These are phyloP conservation scores for Parastagonospora avenae DNA, from an alignment of 2,329 filamentous ascomycete genomes.

Conservation along the genomic window DNA sequence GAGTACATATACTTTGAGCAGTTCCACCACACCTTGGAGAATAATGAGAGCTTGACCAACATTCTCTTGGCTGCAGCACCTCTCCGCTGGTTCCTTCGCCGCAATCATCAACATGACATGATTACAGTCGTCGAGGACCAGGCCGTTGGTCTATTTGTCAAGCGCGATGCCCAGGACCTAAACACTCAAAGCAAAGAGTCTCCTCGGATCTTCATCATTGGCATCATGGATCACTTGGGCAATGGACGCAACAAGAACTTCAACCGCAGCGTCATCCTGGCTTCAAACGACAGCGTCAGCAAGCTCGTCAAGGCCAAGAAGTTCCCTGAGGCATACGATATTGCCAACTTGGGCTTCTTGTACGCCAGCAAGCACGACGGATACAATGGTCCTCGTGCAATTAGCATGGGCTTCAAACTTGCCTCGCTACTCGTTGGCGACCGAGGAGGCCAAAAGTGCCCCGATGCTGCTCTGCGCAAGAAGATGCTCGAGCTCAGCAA, in stretches of 20 bases:
- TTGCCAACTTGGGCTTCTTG: constrained; percentile 41
- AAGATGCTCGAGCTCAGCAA: constrained; percentile 49
- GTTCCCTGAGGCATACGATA: constrained; percentile 40
- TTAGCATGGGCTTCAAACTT: constrained; percentile 47
- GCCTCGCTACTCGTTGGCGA: constrained; percentile 41
- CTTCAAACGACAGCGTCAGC: constrained; percentile 29
- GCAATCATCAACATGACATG: constrained; percentile 28
- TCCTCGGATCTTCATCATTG: constrained; percentile 37
- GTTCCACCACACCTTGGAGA: constrained; percentile 34
- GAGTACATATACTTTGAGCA: constrained; percentile 43
- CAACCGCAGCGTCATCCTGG: constrained; percentile 33
- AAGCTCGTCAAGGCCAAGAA: constrained; percentile 36
- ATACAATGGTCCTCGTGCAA: constrained; percentile 38
- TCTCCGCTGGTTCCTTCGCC: constrained; percentile 34
- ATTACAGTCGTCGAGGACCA: constrained; percentile 33
- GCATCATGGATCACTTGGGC: constrained; percentile 35
- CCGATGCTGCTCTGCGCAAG: constrained; percentile 44
- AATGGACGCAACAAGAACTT: constrained; percentile 38
- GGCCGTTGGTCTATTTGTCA: constrained; percentile 32
- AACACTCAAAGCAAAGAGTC: constrained; percentile 36
- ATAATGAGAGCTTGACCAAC: constrained; percentile 47
- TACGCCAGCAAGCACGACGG: constrained; percentile 38
- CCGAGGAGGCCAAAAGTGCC: constrained; percentile 26
- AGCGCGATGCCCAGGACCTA: constrained; percentile 33
- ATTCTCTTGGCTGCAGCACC: constrained; percentile 39